Evolutionary conservation across 805 yeast genomes (phyloP), one percentile per base, ranked within the genome.

Genomic region (Zygosaccharomyces bisporus): DNA sequence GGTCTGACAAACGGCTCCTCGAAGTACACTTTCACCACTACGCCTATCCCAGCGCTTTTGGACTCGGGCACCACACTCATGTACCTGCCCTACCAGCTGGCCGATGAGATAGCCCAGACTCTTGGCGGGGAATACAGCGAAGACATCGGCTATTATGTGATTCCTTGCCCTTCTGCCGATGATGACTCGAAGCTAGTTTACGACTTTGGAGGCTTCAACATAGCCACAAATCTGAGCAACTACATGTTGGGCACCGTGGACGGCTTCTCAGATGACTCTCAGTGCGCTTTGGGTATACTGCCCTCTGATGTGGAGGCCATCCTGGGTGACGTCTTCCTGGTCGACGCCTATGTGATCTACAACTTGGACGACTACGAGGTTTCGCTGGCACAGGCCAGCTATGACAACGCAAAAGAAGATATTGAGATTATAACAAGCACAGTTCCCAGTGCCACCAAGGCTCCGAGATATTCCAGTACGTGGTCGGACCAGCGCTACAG

Each of bases 301-400:
- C 62, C 67, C 9, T 50, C 64, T 20, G 50, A 58, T 4, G 45
- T 45, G 12, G 34, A 41, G 4, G 56, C 72, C 6, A 66, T 77
- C 37, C 63, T 81, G 33, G 86, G 86, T 38, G 84, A 79, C 57
- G 69, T 72, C 49, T 72, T 80, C 53, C 66, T 81, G 50, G 68
- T 80, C 41, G 71, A 76, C 45, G 81, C 82, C 2, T 83, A 81
- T 60, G 71, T 79, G 20, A 86, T 81, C 12, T 81, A 75, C 61
- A 83, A 84, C 60, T 64, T 81, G 41, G 86, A 79, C 24, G 74
- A 74, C 55, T 64, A 63, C 37, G 71, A 76, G 54, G 67, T 83
- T 30, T 78, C 85, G 3, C 52, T 83, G 57, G 86, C 80, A 17
- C 77, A 74, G 56, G 75, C 73, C 12, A 54, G 51, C 21, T 58